Conservation (phyloP, 306 rosid species). For the Ammopiptanthus mongolicus region DNA sequence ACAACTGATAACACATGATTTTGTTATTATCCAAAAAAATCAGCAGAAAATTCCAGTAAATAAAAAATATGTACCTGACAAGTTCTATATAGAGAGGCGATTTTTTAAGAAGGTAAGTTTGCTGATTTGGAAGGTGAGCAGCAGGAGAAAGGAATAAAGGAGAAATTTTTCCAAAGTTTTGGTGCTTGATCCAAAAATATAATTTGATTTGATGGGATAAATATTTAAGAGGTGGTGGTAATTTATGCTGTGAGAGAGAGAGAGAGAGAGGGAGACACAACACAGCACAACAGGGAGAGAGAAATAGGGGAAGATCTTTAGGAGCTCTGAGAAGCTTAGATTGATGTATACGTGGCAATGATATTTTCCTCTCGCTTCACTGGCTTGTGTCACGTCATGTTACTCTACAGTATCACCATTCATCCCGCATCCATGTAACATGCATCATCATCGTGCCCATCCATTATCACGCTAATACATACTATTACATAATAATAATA, state of each 20-base stretch:
- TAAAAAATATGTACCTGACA: conserved; percentile 17
- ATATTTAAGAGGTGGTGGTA: conserved; percentile 31
- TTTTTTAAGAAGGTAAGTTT: neutral
- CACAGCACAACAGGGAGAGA: neutral
- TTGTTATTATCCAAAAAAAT: neutral
- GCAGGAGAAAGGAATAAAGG: neutral
- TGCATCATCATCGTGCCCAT: neutral
- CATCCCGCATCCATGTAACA: no score
- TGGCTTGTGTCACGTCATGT: conserved; percentile 33
- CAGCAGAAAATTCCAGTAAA: neutral
- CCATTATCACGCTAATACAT: neutral
- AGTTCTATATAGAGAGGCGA: neutral
- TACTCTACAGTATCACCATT: neutral
- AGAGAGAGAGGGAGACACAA: no score
- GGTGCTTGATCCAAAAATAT: neutral
- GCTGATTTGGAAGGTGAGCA: neutral
- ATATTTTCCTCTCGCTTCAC: conserved; percentile 67
- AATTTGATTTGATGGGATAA: neutral
- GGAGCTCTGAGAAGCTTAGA: conserved; percentile 27
- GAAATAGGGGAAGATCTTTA: conserved; percentile 62
- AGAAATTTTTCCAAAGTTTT: neutral
- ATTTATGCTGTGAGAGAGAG: neutral
- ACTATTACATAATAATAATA: no score
- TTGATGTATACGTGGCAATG: conserved; percentile 69
- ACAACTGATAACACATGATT: neutral